Percentiles rank a stretch among this genome's conserved stretches.
These are phyloP conservation scores for Microbotryomycetes sp. DNA, from an alignment of 1,284 basidiomycete genomes.

Conservation along the genomic window DNA sequence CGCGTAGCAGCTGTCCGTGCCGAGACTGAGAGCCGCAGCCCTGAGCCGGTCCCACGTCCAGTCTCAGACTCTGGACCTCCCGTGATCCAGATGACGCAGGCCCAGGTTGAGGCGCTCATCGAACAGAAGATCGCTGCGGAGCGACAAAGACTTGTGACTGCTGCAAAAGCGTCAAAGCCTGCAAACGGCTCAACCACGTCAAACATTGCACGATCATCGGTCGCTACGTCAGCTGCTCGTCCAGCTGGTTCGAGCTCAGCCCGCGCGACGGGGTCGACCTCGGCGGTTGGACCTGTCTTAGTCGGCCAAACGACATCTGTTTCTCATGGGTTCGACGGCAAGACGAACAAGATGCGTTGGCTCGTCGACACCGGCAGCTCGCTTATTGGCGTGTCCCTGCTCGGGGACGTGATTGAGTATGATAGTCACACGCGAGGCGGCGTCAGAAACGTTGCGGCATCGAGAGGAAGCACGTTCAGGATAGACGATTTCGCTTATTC, in stretches of 20 bases:
- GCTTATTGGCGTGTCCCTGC: slow-evolving; percentile 17
- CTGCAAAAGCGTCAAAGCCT: neutral
- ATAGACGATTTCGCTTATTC: slow-evolving; percentile 22
- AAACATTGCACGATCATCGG: neutral
- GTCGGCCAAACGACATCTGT: neutral
- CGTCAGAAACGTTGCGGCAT: slow-evolving; percentile 7
- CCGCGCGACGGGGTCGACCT: neutral
- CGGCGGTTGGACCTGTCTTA: neutral
- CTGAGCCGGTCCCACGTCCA: neutral
- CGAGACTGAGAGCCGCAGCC: neutral
- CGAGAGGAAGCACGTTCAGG: slow-evolving; percentile 6
- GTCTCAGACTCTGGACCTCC: neutral
- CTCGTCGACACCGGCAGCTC: slow-evolving; percentile 10
- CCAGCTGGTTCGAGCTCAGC: neutral
- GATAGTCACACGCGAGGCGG: neutral
- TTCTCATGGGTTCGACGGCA: slow-evolving; percentile 21
- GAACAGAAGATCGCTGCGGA: neutral
- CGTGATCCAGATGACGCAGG: neutral
- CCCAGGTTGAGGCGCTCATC: neutral
- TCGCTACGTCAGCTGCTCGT: neutral
- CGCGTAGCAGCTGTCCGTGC: neutral
- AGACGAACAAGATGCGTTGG: slow-evolving; percentile 17
- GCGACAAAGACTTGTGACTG: neutral
- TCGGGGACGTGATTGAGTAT: slow-evolving; percentile 24
- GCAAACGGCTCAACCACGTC: neutral